These are phyloP conservation scores for Anthracocystis setariae DNA, from an alignment of 1,284 basidiomycete species.

Conservation along the genomic window DNA sequence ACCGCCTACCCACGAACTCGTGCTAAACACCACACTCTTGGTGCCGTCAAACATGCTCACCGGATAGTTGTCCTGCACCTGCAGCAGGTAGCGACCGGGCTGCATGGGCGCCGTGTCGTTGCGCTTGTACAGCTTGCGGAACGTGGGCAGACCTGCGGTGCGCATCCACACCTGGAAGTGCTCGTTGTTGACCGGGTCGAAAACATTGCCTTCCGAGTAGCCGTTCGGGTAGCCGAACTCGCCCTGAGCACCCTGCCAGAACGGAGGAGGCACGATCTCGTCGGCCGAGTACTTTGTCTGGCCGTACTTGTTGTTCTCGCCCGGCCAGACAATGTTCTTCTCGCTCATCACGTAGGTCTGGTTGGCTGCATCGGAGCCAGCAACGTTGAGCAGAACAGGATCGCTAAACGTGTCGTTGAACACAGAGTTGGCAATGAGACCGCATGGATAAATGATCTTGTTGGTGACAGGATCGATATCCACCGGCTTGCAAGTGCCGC, in stretches of 20 bases:
- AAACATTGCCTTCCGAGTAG: constrained; percentile 77
- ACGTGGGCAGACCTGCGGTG: constrained; percentile 93
- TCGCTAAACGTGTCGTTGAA: constrained; percentile 92
- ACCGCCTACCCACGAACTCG: constrained; percentile 97
- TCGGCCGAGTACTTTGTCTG: constrained; percentile 68
- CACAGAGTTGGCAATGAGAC: constrained; percentile 95
- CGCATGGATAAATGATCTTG: constrained; percentile 81
- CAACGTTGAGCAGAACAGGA: constrained; percentile 74
- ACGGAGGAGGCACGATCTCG: constrained; percentile 88
- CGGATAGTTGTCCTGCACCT: constrained; percentile 89
- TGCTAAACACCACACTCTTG: constrained; percentile 95
- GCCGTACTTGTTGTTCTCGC: constrained; percentile 87
- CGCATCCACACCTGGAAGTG: constrained; percentile 99
- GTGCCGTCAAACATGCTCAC: constrained; percentile 91
- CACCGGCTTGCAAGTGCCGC: constrained; percentile 89
- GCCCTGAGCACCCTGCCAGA: constrained; percentile 72
- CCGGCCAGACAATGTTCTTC: constrained; percentile 90
- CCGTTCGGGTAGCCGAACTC: constrained; percentile 75
- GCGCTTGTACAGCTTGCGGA: constrained; percentile 91
- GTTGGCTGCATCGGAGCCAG: constrained; percentile 69
- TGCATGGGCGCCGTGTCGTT: constrained; percentile 82
- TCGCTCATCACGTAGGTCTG: constrained; percentile 79
- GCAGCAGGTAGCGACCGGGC: constrained; percentile 81
- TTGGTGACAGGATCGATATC: constrained; percentile 68
- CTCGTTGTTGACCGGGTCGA: constrained; percentile 81